These are phyloP conservation scores for Quercus cerris DNA, from an alignment of 306 rosid species.

Conservation along the genomic window DNA sequence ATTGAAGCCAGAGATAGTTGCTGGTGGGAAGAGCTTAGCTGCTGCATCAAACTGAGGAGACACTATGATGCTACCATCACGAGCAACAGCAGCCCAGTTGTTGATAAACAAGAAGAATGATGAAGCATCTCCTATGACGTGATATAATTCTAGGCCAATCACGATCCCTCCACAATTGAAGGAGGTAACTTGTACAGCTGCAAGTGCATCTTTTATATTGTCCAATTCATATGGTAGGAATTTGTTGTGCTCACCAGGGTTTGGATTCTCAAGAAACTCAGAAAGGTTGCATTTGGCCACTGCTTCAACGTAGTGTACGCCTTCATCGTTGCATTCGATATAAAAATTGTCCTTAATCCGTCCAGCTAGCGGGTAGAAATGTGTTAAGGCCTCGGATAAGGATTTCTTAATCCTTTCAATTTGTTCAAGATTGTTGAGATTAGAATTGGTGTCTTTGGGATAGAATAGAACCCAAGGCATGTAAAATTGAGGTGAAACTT, in stretches of 20 bases:
- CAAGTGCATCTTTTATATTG: too few relatives aligned
- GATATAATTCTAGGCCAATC: constrained; percentile 43
- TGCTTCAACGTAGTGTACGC: constrained; percentile 21
- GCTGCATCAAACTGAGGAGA: constrained; percentile 37
- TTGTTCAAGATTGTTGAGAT: background rate
- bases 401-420: constrained; percentile 8
- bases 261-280: background rate
- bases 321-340: constrained; percentile 23
- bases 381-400: constrained; percentile 18
- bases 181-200: constrained; percentile 46
- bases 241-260: background rate
- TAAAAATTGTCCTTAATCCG: constrained; percentile 2
- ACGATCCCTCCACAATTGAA: constrained; percentile 59
- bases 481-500: constrained; percentile 25
- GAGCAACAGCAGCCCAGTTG: constrained; percentile 38
- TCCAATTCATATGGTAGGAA: background rate
- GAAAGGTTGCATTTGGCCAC: background rate
- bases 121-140: constrained; percentile 48
- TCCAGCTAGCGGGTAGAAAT: constrained; percentile 27
- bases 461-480: constrained; percentile 36
- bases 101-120: constrained; percentile 40
- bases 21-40: constrained; percentile 50
- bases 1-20: background rate
- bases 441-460: background rate
- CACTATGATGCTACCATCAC: background rate